Conservation (phyloP, 83 land plant species). For the Diphasiastrum complanatum region DNA sequence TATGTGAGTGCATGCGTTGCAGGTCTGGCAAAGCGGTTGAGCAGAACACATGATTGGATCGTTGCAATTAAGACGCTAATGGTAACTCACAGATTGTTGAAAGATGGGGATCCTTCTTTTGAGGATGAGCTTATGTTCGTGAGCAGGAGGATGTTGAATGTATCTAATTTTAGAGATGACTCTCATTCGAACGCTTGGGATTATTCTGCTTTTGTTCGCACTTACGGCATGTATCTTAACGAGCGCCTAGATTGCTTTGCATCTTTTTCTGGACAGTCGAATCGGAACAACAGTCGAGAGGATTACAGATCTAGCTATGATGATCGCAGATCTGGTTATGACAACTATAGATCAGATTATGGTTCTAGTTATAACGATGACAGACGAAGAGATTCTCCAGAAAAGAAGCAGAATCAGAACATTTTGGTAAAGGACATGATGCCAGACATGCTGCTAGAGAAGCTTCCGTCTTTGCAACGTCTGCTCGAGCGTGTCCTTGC, state of each 20-base stretch:
- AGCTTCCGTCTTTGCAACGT: background rate
- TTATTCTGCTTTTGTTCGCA: no score
- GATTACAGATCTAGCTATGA: slow-evolving; percentile 4
- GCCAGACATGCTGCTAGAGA: slow-evolving; percentile 14
- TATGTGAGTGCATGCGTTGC: no score
- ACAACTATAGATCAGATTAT: background rate
- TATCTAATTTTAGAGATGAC: no score
- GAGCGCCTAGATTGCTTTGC: slow-evolving; percentile 6
- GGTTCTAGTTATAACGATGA: slow-evolving; percentile 5
- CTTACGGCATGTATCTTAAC: slow-evolving; percentile 5
- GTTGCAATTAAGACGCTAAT: slow-evolving; percentile 10
- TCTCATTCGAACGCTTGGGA: no score
- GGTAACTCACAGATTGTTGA: slow-evolving; percentile 6
- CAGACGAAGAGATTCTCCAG: background rate
- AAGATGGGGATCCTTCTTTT: slow-evolving; percentile 10
- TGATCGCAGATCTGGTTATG: background rate
- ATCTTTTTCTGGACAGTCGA: background rate
- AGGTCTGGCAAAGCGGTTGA: no score
- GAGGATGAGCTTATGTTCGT: background rate
- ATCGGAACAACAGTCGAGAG: no score
- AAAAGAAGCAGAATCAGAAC: no score
- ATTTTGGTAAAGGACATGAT: slow-evolving; percentile 11
- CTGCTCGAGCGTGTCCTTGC: background rate
- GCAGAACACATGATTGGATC: no score
- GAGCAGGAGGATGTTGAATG: slow-evolving; percentile 2